Conservation (phyloP, 768 basidiomycete species). For the Infundibulicybe gibba region DNA sequence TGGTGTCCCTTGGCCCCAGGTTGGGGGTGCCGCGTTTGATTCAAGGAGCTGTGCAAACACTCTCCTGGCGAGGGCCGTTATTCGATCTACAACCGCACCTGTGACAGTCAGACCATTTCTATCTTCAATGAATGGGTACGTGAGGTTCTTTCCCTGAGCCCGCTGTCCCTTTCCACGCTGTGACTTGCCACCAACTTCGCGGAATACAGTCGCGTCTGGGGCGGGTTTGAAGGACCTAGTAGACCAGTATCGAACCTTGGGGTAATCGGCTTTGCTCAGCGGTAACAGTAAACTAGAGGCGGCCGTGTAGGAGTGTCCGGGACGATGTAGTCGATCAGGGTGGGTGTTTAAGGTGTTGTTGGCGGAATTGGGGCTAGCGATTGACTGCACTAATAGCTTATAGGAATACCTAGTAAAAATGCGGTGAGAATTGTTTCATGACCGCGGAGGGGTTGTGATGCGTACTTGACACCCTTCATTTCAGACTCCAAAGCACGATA, state of each 20-base stretch:
- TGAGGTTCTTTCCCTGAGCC: slow-evolving; percentile 5
- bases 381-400: too few species aligned
- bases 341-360: too few species aligned
- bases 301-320: too few species aligned
- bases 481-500: too few species aligned
- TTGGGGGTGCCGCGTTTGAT: slow-evolving; percentile 1
- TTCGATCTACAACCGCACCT: slow-evolving; percentile 1
- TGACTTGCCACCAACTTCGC: background rate
- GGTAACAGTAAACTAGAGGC: too few species aligned
- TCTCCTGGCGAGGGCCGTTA: slow-evolving; percentile 1
- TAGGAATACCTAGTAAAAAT: too few species aligned
- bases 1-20: slow-evolving; percentile 5
- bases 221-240: background rate
- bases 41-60: slow-evolving; percentile 1
- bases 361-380: too few species aligned
- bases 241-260: slow-evolving; percentile 9
- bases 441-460: too few species aligned
- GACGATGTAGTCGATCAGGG: too few species aligned
- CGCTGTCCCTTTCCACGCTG: background rate
- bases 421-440: too few species aligned
- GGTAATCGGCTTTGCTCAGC: slow-evolving; percentile 3
- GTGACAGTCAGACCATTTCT: slow-evolving; percentile 4
- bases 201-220: background rate
- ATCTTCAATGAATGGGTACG: slow-evolving; percentile 6
- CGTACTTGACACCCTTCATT: too few species aligned